Conservation (phyloP, 1,284 basidiomycete genomes). For the Tranzscheliella williamsii region DNA sequence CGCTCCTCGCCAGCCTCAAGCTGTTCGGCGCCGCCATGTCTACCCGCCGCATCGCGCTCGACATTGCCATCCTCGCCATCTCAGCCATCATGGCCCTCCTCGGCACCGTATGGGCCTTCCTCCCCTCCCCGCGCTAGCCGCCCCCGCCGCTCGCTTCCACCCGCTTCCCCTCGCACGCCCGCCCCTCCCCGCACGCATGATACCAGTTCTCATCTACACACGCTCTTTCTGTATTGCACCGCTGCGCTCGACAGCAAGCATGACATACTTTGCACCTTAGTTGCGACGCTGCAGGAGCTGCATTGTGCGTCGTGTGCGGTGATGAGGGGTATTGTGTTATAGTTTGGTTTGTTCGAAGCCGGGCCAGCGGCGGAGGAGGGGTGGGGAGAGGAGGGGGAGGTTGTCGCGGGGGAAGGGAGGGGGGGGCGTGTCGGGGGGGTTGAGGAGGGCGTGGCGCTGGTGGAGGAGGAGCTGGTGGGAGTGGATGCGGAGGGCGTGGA, state of each 20-base stretch:
- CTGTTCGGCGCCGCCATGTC: constrained; percentile 40
- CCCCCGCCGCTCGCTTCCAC: no score
- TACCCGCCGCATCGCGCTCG: constrained; percentile 17
- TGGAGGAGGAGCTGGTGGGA: constrained; percentile 36
- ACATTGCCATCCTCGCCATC: constrained; percentile 39
- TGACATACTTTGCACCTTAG: no score
- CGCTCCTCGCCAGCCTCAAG: constrained; percentile 45
- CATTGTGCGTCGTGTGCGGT: no score
- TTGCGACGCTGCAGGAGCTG: no score
- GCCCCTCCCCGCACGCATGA: no score
- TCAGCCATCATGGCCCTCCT: constrained; percentile 41
- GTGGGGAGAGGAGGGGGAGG: constrained; percentile 20
- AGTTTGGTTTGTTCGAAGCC: constrained; percentile 38
- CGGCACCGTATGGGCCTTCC: constrained; percentile 52
- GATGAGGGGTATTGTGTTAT: no score
- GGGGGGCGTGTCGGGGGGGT: not conserved
- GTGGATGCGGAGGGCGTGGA: constrained; percentile 44
- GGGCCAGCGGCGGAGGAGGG: constrained; percentile 25
- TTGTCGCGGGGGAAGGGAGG: not conserved
- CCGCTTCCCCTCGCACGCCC: no score
- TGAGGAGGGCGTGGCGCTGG: constrained; percentile 32
- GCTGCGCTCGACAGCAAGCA: no score
- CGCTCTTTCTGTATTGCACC: no score
- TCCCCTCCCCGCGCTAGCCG: no score
- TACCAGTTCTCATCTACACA: no score